phyloP scores from a whole-genome alignment of 352 stramenopile species.

The Pythium rishiriense region DNA sequence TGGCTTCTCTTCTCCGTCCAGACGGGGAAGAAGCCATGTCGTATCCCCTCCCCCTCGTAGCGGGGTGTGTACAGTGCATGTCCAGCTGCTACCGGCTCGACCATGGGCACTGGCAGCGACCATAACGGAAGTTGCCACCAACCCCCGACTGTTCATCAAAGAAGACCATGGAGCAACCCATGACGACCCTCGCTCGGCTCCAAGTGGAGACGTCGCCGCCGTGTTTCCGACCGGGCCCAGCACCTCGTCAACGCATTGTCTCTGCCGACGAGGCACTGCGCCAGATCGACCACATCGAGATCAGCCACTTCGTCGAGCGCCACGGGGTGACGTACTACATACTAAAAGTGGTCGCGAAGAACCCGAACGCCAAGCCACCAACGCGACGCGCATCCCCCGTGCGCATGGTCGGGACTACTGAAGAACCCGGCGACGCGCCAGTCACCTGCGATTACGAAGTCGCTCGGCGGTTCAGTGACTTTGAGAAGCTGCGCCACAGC shows the following conservation, averaged over 20 bases:
- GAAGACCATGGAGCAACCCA: neutral
- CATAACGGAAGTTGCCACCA: too few species aligned
- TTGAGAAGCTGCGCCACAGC: conserved; percentile 20
- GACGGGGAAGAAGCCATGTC: neutral
- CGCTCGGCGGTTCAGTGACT: conserved; percentile 26
- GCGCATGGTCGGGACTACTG: conserved; percentile 2
- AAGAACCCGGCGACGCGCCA: conserved; percentile 18
- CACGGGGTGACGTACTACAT: conserved; percentile 50
- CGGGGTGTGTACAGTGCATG: too few species aligned
- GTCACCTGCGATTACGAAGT: conserved; percentile 11
- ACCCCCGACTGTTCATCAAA: too few species aligned
- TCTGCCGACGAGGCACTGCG: conserved; percentile 5
- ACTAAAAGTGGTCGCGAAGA: conserved; percentile 26
- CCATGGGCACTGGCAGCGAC: too few species aligned
- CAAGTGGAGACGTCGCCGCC: neutral
- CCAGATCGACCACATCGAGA: conserved; percentile 44
- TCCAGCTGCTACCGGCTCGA: too few species aligned
- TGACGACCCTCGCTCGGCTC: conserved; percentile 4
- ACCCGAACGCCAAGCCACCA: neutral
- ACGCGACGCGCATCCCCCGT: neutral
- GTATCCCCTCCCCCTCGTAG: too few species aligned
- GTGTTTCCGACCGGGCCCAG: conserved; percentile 10
- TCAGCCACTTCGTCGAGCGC: conserved; percentile 35
- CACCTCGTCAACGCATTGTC: conserved; percentile 7
- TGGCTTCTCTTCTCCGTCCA: neutral